Percentiles rank a stretch among this genome's conserved stretches.
phyloP scores from a whole-genome alignment of 1,139 yeast genomes.

The Geotrichum histeridarum region DNA sequence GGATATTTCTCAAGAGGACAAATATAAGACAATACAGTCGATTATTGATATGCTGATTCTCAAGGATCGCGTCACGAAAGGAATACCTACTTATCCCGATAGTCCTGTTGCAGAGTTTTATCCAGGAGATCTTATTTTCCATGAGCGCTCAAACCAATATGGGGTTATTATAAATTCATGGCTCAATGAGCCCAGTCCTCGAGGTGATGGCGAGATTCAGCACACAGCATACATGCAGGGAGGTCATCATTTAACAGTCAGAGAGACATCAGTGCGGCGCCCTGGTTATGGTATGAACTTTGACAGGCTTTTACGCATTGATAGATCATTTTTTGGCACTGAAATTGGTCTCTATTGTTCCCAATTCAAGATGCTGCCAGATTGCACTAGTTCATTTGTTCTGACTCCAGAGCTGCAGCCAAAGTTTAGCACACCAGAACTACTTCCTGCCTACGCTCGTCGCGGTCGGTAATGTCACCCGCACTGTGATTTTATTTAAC shows the following conservation, averaged over 20 bases:
- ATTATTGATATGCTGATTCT: slow-evolving; percentile 1
- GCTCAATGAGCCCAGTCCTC: neutral
- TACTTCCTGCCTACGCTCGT: too few relatives aligned
- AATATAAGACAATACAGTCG: neutral
- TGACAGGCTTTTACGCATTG: neutral
- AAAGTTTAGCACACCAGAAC: too few relatives aligned
- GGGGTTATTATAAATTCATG: slow-evolving; percentile 15
- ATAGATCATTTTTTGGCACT: slow-evolving; percentile 1
- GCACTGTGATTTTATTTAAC: too few relatives aligned
- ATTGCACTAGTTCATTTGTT: neutral
- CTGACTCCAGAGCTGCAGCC: neutral
- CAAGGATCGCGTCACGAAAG: neutral
- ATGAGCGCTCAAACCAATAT: slow-evolving; percentile 2
- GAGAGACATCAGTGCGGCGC: neutral
- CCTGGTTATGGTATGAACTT: neutral
- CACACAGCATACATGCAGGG: slow-evolving; percentile 7
- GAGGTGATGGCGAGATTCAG: neutral
- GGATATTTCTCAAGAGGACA: neutral
- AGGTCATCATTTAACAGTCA: slow-evolving; percentile 3
- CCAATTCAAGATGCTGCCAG: neutral
- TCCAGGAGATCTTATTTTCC: slow-evolving; percentile 7
- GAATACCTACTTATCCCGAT: neutral
- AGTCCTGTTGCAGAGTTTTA: slow-evolving; percentile 5
- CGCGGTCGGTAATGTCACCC: too few relatives aligned
- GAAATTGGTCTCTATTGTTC: neutral